Percentiles rank a stretch among this genome's conserved stretches.
These are phyloP conservation scores for Pythium coloratum DNA, from an alignment of 352 stramenopile species.

Conservation along the genomic window DNA sequence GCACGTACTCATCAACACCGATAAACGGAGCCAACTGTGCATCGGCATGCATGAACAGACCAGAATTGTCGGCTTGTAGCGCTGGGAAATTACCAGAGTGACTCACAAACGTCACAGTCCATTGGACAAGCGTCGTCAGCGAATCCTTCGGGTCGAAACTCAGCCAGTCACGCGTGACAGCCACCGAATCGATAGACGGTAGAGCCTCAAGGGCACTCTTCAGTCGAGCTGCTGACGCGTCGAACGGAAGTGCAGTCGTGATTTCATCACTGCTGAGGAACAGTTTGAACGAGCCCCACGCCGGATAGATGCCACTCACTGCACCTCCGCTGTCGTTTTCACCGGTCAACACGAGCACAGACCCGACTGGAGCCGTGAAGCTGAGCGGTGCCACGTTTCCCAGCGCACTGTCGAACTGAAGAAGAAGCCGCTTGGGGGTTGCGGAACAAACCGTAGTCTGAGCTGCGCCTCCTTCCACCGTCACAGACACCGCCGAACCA, in stretches of 20 bases:
- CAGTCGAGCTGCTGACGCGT: conserved; percentile 51
- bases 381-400: conserved; percentile 62
- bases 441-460: conserved; percentile 55
- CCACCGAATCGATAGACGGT: conserved; percentile 73
- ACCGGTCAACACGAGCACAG: conserved; percentile 37
- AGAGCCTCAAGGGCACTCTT: conserved; percentile 79
- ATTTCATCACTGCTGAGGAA: conserved; percentile 38
- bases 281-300: conserved; percentile 87
- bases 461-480: conserved; percentile 30
- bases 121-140: conserved; percentile 57
- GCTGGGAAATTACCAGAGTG: conserved; percentile 54
- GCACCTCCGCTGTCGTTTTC: conserved; percentile 54
- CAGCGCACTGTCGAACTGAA: conserved; percentile 64
- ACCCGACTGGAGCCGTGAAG: conserved; percentile 33
- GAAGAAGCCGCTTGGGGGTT: conserved; percentile 55
- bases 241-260: conserved; percentile 64
- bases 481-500: conserved; percentile 40
- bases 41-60: conserved; percentile 40
- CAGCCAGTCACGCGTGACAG: conserved; percentile 74
- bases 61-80: conserved; percentile 45
- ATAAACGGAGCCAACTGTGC: conserved; percentile 60
- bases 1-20: conserved; percentile 47
- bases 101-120: conserved; percentile 63
- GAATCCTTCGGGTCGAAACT: conserved; percentile 42
- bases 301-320: conserved; percentile 78